A percentile compares a stretch with the other conserved stretches of the same genome.
phyloP scores from a whole-genome alignment of 169 alveolate genomes.

The Cryptosporidium parvum region DNA sequence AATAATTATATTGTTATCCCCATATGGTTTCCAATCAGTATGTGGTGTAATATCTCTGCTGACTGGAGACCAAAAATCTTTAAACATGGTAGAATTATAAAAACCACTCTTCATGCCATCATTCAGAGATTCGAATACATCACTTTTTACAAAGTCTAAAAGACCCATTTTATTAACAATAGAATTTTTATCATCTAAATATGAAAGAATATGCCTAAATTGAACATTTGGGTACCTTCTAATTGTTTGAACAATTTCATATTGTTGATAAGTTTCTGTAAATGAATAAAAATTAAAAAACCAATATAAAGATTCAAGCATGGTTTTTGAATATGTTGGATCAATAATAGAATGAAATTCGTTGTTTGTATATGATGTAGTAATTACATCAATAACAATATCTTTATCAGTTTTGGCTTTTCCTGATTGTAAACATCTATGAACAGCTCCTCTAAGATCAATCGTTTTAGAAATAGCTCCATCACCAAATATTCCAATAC shows the following conservation, averaged over 20 bases:
- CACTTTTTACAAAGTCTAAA: constrained; percentile 6
- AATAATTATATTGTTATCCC: background rate
- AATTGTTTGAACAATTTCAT: constrained; percentile 59
- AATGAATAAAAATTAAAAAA: constrained; percentile 5
- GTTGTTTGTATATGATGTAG: constrained; percentile 20
- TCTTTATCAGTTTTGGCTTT: constrained; percentile 65
- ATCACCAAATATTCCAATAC: constrained; percentile 63
- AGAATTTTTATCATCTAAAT: constrained; percentile 12
- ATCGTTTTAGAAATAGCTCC: constrained; percentile 31
- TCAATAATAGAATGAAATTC: constrained; percentile 12
- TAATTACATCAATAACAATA: constrained; percentile 41
- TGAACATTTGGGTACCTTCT: constrained; percentile 63
- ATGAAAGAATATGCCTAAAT: constrained; percentile 43
- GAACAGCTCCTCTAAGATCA: constrained; percentile 11
- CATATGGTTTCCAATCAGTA: constrained; percentile 34
- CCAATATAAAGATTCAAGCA: constrained; percentile 37
- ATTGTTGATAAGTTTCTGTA: constrained; percentile 19
- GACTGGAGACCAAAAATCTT: constrained; percentile 20
- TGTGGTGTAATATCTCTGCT: background rate
- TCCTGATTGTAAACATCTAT: constrained; percentile 62
- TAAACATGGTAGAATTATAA: constrained; percentile 3
- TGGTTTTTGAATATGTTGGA: background rate
- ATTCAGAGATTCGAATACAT: background rate
- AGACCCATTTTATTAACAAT: background rate
- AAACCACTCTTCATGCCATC: constrained; percentile 56